phyloP scores from a whole-genome alignment of 1,139 yeast species.

The Pneumocystis wakefieldiae region DNA sequence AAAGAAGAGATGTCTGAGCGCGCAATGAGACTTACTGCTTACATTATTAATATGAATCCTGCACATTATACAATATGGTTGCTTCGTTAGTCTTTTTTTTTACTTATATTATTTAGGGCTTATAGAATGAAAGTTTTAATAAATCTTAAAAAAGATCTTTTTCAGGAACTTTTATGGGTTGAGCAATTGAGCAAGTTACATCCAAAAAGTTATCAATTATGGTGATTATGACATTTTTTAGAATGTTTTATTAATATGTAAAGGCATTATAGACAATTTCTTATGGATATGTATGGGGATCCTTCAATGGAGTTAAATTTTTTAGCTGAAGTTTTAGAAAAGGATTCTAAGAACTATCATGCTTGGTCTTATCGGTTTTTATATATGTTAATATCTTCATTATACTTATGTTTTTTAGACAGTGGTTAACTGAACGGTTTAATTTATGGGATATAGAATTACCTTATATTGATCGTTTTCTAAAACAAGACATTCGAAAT shows the following conservation, averaged over 20 bases:
- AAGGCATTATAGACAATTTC: constrained; percentile 5
- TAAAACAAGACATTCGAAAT: constrained; percentile 58
- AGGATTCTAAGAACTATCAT: constrained; percentile 82
- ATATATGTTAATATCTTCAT: constrained; percentile 50
- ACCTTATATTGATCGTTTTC: constrained; percentile 34
- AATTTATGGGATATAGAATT: constrained; percentile 31
- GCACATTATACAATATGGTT: constrained; percentile 87
- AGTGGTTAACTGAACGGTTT: constrained; percentile 19
- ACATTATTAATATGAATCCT: constrained; percentile 54
- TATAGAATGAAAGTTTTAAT: constrained; percentile 49
- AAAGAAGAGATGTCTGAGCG: constrained; percentile 51
- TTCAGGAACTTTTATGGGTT: constrained; percentile 57
- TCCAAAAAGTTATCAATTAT: constrained; percentile 86
- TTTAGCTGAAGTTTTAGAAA: constrained; percentile 29
- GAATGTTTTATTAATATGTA: not conserved
- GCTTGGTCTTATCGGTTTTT: constrained; percentile 68
- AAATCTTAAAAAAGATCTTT: constrained; percentile 18
- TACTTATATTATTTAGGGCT: constrained; percentile 16
- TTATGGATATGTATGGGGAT: constrained; percentile 8
- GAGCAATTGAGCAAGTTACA: constrained; percentile 58
- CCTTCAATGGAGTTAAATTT: constrained; percentile 10
- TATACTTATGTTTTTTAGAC: constrained; percentile 32
- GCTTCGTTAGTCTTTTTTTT: constrained; percentile 13
- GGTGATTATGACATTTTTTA: constrained; percentile 64
- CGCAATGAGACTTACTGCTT: constrained; percentile 50